Evolutionary conservation across 495 filamentous ascomycete genomes (phyloP).

Genomic region (Podospora bellae-mahoneyi): DNA sequence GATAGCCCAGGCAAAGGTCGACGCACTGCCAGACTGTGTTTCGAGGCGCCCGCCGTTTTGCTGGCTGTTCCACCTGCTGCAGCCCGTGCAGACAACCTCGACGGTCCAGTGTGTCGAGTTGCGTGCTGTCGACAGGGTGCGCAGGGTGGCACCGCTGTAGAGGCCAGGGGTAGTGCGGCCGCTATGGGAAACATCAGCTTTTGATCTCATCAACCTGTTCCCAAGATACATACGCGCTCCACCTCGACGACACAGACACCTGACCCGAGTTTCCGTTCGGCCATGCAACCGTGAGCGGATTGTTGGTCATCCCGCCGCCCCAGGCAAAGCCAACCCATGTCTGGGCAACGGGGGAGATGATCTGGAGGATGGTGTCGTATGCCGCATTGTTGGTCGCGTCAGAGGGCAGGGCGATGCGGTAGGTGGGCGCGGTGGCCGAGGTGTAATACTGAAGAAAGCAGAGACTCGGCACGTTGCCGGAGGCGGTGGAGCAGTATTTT

Average conservation of each 20-base stretch:
- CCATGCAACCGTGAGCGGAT: conserved; percentile 47
- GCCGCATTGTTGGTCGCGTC: conserved; percentile 23
- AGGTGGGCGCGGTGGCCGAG: conserved; percentile 14
- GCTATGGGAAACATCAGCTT: neutral
- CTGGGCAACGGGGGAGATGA: conserved; percentile 37
- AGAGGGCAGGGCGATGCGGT: conserved; percentile 44
- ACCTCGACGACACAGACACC: conserved; percentile 40
- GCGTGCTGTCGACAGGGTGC: conserved; percentile 35
- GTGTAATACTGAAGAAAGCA: conserved; percentile 24
- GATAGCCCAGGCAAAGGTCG: conserved; percentile 39
- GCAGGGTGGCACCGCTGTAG: conserved; percentile 42
- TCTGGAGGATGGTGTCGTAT: conserved; percentile 45
- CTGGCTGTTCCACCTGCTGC: conserved; percentile 37
- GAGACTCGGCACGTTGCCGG: conserved; percentile 3
- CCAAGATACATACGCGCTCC: conserved; percentile 37
- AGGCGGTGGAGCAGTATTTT: conserved; percentile 20
- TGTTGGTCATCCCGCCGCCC: conserved; percentile 47
- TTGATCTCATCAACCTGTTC: neutral
- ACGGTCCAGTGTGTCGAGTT: conserved; percentile 50
- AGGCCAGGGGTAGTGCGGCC: conserved; percentile 1
- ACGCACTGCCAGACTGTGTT: conserved; percentile 28
- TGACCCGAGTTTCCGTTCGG: conserved; percentile 37
- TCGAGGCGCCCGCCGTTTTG: conserved; percentile 28
- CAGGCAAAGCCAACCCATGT: conserved; percentile 47
- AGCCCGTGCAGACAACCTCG: conserved; percentile 45